phyloP scores from a whole-genome alignment of 1,139 yeast genomes.

The Yarrowia galli region DNA sequence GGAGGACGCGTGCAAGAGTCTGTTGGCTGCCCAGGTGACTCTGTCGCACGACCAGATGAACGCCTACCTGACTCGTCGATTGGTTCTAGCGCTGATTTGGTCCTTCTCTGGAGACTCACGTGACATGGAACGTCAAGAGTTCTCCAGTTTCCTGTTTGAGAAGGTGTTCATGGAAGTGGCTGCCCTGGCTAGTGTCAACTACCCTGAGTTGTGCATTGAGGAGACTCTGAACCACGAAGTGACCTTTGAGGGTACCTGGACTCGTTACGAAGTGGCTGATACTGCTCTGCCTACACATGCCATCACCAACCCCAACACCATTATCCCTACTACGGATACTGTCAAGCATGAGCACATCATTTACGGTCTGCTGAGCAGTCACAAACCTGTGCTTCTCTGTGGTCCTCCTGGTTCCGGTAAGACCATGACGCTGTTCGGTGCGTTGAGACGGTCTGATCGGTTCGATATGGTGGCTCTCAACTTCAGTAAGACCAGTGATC shows the following conservation, averaged over 20 bases:
- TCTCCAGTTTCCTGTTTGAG: slow-evolving; percentile 52
- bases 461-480: slow-evolving; percentile 74
- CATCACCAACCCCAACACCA: slow-evolving; percentile 65
- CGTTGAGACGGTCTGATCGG: slow-evolving; percentile 64
- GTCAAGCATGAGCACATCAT: slow-evolving; percentile 69
- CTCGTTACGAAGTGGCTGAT: slow-evolving; percentile 58
- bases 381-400: slow-evolving; percentile 72
- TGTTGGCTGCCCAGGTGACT: slow-evolving; percentile 45
- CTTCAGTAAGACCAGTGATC: slow-evolving; percentile 83
- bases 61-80: slow-evolving; percentile 53
- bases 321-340: slow-evolving; percentile 85
- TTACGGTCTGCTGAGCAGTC: slow-evolving; percentile 63
- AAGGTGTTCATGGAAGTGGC: slow-evolving; percentile 45
- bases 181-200: slow-evolving; percentile 41
- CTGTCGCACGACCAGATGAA: slow-evolving; percentile 41
- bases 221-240: slow-evolving; percentile 33
- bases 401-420: slow-evolving; percentile 99
- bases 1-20: slow-evolving; percentile 45
- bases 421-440: slow-evolving; percentile 84
- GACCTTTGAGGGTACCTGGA: slow-evolving; percentile 55
- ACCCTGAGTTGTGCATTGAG: slow-evolving; percentile 5
- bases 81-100: slow-evolving; percentile 65
- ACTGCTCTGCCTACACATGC: slow-evolving; percentile 68
- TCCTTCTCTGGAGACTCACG: slow-evolving; percentile 70
- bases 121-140: slow-evolving; percentile 53